Base-by-base conservation (phyloP, 164 flowering plant species). In the Nelumbo lutea region DNA sequence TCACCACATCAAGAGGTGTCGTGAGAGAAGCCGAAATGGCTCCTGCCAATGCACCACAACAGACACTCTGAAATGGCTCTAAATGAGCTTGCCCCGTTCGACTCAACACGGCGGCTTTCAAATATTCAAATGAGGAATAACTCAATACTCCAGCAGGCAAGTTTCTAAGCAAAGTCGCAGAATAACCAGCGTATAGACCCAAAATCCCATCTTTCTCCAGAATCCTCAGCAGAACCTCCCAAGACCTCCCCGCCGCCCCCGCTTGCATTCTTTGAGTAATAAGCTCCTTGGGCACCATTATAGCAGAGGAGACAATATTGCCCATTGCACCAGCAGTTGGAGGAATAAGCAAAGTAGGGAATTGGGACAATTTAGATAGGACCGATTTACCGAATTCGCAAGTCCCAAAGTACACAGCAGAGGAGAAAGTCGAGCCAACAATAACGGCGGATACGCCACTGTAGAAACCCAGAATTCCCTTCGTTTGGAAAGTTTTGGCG, bases 301-400 rank as follows among this genome's bases (percentile, higher is more conserved):
- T 88, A 0, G 96, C 96, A 1, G 99, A 95, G 1, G 98, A 92
- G 41, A 88, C 84, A n/a, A 95, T 83, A 50, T 92, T 95, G 15
- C 99, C 97, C 97, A 90, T 89, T 27, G 97, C 98, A 11, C 99
- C 99, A 40, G 99, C 99, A 10, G 91, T 84, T 0, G 97, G 99
- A 45, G 99, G 99, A 43, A 95, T 81, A 2, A 92, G 79, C 60
- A 92, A 62, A 38, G 90, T 13, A 0, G 99, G 97, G 74, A 62
- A 89, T 2, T 64, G 56, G 5, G 73, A 80, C 0, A 89, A 10
- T 69, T 83, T 86, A 1, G 96, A 84, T 40, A 95, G 71, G 39
- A 92, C 2, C 11, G 97, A 92, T 77, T 95, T 95, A 13, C 96
- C 98, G 51, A 91, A 89, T 83, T 95, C 98, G 68, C 98, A 95